Evolutionary conservation across 129 eudicot genomes (phyloP).

Genomic region (Cynara cardunculus): DNA sequence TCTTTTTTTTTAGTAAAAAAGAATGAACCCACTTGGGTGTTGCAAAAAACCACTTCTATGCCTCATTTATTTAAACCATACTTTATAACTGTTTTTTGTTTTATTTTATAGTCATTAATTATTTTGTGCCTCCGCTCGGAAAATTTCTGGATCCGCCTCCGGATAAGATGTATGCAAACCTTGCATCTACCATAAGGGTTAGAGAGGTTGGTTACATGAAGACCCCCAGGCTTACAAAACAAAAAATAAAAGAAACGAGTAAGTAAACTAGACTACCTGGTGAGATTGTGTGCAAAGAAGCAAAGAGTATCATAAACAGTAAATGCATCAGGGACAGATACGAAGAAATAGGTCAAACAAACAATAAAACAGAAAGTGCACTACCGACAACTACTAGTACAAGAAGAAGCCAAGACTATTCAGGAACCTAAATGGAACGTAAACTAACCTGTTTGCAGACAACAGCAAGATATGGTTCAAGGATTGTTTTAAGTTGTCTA

Average conservation of each 20-base stretch:
- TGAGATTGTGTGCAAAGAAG: too few species aligned
- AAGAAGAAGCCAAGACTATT: neutral
- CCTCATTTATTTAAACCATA: neutral
- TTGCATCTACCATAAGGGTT: too few species aligned
- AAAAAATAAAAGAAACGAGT: too few species aligned
- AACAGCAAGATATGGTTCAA: conserved; percentile 98
- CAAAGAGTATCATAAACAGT: too few species aligned
- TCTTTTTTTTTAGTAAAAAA: too few species aligned
- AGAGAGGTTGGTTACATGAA: too few species aligned
- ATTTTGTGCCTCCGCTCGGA: too few species aligned
- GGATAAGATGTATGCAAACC: too few species aligned
- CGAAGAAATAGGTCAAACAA: neutral
- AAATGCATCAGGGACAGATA: too few species aligned
- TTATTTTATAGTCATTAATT: neutral
- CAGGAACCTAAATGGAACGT: neutral
- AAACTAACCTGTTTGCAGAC: conserved; percentile 82
- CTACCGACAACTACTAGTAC: neutral
- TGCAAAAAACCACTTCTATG: neutral
- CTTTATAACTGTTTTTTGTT: neutral
- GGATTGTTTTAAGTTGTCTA: conserved; percentile 88
- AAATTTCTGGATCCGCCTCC: too few species aligned
- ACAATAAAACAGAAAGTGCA: neutral
- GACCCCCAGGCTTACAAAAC: too few species aligned
- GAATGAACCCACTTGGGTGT: neutral
- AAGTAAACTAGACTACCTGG: too few species aligned